A percentile compares a stretch with the other conserved stretches of the same genome.
phyloP scores from a whole-genome alignment of 441 rosid species.

The Pelargonium australe region DNA sequence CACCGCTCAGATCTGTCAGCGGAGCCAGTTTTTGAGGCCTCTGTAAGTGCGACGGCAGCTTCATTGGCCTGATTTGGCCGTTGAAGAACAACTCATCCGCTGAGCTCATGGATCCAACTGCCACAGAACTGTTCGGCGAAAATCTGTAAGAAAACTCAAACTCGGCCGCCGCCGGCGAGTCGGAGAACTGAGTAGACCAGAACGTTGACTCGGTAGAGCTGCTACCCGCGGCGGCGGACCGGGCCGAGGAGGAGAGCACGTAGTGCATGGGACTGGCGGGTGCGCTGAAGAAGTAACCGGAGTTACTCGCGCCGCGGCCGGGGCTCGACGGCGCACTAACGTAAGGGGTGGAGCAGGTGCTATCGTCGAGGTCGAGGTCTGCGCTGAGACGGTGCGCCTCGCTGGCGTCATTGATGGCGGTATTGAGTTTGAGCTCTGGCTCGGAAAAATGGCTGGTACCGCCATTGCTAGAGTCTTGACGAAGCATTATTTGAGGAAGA shows the following conservation, averaged over 20 bases:
- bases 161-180: conserved; percentile 24
- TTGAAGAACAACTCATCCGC: conserved; percentile 40
- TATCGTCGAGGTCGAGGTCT: conserved; percentile 5
- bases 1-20: conserved; percentile 24
- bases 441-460: too few species aligned
- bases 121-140: conserved; percentile 16
- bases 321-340: conserved; percentile 39
- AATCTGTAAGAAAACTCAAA: conserved; percentile 26
- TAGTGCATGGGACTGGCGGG: conserved; percentile 42
- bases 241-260: conserved; percentile 18
- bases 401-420: too few species aligned
- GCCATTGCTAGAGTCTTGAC: too few species aligned
- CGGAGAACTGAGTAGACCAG: conserved; percentile 15
- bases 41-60: conserved; percentile 37
- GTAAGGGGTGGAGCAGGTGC: conserved; percentile 32
- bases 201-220: conserved; percentile 10
- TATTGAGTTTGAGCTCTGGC: too few species aligned
- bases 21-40: conserved; percentile 32
- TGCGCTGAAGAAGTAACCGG: conserved; percentile 31
- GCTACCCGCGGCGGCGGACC: conserved; percentile 10
- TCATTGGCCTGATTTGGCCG: conserved; percentile 44
- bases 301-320: conserved; percentile 19
- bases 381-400: too few species aligned
- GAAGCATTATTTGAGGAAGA: too few species aligned
- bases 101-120: conserved; percentile 31